Percentiles rank a stretch among this genome's conserved stretches.
Evolutionary conservation across 2,329 filamentous ascomycete species (phyloP).

Genomic region (Verticillium longisporum): DNA sequence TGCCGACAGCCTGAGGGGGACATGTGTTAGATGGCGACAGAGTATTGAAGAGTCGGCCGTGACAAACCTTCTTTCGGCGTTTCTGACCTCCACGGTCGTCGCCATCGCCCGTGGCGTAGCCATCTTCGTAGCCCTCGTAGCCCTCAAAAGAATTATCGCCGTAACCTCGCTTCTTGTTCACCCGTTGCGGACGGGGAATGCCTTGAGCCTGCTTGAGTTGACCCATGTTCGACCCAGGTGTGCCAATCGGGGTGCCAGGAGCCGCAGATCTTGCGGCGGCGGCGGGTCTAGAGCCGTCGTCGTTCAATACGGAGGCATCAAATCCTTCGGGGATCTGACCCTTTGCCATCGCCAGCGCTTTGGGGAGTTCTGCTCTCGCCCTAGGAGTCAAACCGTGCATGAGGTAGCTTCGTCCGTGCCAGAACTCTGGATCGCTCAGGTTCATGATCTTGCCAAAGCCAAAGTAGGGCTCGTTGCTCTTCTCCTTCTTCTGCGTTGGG

Average conservation of each 20-base stretch:
- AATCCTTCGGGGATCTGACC: slow-evolving; percentile 47
- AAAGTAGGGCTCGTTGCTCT: slow-evolving; percentile 42
- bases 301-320: slow-evolving; percentile 53
- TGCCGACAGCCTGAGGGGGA: slow-evolving; percentile 1
- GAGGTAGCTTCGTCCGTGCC: slow-evolving; percentile 35
- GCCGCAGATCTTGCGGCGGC: slow-evolving; percentile 37
- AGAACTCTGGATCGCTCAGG: slow-evolving; percentile 32
- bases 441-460: slow-evolving; percentile 46
- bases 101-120: slow-evolving; percentile 67
- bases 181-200: slow-evolving; percentile 50
- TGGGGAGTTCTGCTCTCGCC: slow-evolving; percentile 35
- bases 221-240: slow-evolving; percentile 32
- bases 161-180: slow-evolving; percentile 68
- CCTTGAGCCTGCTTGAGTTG: slow-evolving; percentile 10
- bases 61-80: slow-evolving; percentile 53
- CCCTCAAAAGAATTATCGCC: slow-evolving; percentile 69
- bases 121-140: slow-evolving; percentile 69
- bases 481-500: slow-evolving; percentile 50
- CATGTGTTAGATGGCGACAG: background rate
- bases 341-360: slow-evolving; percentile 50
- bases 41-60: background rate
- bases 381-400: slow-evolving; percentile 42
- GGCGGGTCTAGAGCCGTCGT: slow-evolving; percentile 34
- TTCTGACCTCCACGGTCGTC: slow-evolving; percentile 54
- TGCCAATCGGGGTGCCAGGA: slow-evolving; percentile 47